Percentiles rank a stretch among this genome's conserved stretches.
Evolutionary conservation across 2,329 filamentous ascomycete genomes (phyloP).

Genomic region (Pseudocercospora musae): DNA sequence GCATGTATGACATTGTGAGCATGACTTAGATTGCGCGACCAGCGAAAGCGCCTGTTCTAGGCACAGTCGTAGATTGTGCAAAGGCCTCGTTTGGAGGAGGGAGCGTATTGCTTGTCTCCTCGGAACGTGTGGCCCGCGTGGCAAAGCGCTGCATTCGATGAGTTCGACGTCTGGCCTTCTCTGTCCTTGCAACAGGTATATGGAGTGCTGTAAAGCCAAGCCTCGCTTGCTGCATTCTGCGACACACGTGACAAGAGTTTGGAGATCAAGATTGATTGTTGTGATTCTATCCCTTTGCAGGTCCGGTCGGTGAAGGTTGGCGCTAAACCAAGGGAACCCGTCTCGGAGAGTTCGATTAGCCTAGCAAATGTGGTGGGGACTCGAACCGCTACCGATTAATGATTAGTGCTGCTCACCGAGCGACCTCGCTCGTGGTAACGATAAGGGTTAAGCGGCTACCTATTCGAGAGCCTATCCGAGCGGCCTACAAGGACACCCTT

Average conservation of each 20-base stretch:
- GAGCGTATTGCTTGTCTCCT: background rate
- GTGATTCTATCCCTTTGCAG: background rate
- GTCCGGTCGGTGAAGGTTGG: too few species aligned
- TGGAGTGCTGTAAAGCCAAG: conserved; percentile 5
- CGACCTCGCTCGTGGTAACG: too few species aligned
- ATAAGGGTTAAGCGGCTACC: too few species aligned
- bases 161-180: background rate
- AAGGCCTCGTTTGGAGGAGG: background rate
- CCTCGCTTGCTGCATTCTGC: background rate
- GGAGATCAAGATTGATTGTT: background rate
- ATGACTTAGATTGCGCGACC: conserved; percentile 10
- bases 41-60: background rate
- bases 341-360: too few species aligned
- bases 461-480: too few species aligned
- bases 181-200: conserved; percentile 7
- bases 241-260: background rate
- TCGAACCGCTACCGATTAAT: too few species aligned
- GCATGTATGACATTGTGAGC: conserved; percentile 4
- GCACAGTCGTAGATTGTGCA: background rate
- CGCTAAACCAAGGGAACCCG: too few species aligned
- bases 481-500: too few species aligned
- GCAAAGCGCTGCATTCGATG: background rate
- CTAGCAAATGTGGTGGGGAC: too few species aligned
- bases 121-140: background rate
- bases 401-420: too few species aligned